Evolutionary conservation across 768 basidiomycete genomes (phyloP).

Genomic region (Termitomyces sp.): DNA sequence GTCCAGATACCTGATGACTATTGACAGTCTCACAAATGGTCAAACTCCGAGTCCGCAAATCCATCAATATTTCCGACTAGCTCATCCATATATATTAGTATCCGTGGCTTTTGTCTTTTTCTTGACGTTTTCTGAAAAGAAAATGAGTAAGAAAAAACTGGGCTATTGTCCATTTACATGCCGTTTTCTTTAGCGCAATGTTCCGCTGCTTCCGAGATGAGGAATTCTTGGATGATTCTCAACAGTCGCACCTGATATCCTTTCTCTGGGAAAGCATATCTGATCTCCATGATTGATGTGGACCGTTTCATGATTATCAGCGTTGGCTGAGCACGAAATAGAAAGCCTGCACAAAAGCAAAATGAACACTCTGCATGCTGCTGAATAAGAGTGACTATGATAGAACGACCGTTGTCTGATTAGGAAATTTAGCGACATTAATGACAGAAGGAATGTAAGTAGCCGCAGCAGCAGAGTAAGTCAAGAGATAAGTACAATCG

Average conservation of each 20-base stretch:
- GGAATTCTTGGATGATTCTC: conserved; percentile 89
- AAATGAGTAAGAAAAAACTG: background rate
- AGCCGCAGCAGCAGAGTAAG: no score
- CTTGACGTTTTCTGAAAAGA: conserved; percentile 37
- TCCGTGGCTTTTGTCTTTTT: conserved; percentile 40
- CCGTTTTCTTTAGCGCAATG: conserved; percentile 72
- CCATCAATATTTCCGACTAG: conserved; percentile 93
- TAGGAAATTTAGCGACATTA: no score
- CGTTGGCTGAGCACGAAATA: conserved; percentile 90
- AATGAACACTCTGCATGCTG: no score
- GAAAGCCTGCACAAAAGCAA: conserved; percentile 54
- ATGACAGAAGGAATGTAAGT: no score
- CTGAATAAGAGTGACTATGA: no score
- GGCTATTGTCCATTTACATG: conserved; percentile 14
- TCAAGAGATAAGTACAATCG: no score
- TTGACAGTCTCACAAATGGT: background rate
- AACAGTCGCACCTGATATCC: conserved; percentile 72
- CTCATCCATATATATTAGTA: conserved; percentile 90
- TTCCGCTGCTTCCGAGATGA: conserved; percentile 79
- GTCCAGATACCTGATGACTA: no score
- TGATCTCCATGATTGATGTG: conserved; percentile 82
- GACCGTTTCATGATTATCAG: conserved; percentile 83
- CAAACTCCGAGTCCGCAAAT: conserved; percentile 96
- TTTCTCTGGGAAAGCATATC: conserved; percentile 72
- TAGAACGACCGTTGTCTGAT: no score